Evolutionary conservation across 345 rosid genomes (phyloP).

Genomic region (Angophora floribunda): DNA sequence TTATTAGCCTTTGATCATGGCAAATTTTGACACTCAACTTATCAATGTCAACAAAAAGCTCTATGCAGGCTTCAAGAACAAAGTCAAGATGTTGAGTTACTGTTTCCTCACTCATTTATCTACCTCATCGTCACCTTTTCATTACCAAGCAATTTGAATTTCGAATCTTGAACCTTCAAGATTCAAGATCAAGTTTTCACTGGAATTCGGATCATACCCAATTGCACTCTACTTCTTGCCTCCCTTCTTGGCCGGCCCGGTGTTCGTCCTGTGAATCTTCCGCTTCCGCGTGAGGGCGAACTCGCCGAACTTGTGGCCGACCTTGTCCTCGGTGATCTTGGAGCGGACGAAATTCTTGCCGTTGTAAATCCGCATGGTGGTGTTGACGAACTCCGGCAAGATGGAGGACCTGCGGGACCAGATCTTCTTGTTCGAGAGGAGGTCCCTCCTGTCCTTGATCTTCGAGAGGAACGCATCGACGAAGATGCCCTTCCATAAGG

Average conservation of each 20-base stretch:
- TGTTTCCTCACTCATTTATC: not conserved
- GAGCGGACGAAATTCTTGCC: conserved; percentile 31
- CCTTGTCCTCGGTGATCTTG: conserved; percentile 44
- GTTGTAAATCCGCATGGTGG: conserved; percentile 28
- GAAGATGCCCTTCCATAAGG: conserved; percentile 9
- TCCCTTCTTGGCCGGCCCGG: not conserved
- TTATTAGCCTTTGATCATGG: not conserved
- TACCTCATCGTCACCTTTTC: not conserved
- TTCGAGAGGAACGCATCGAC: conserved; percentile 27
- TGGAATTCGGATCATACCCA: not conserved
- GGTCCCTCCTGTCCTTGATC: conserved; percentile 7
- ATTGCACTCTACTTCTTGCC: not conserved
- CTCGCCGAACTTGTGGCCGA: conserved; percentile 48
- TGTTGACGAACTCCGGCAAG: conserved; percentile 32
- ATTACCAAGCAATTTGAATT: not conserved
- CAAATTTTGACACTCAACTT: not conserved
- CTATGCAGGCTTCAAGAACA: not conserved
- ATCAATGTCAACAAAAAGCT: not conserved
- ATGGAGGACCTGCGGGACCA: conserved; percentile 18
- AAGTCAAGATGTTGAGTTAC: not conserved
- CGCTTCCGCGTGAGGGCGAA: conserved; percentile 26
- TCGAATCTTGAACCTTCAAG: not conserved
- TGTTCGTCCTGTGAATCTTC: not conserved
- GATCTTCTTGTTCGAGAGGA: conserved; percentile 20
- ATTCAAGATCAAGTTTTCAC: not conserved